Evolutionary conservation across 768 basidiomycete genomes (phyloP).

Genomic region (Pleurotus cornucopiae): DNA sequence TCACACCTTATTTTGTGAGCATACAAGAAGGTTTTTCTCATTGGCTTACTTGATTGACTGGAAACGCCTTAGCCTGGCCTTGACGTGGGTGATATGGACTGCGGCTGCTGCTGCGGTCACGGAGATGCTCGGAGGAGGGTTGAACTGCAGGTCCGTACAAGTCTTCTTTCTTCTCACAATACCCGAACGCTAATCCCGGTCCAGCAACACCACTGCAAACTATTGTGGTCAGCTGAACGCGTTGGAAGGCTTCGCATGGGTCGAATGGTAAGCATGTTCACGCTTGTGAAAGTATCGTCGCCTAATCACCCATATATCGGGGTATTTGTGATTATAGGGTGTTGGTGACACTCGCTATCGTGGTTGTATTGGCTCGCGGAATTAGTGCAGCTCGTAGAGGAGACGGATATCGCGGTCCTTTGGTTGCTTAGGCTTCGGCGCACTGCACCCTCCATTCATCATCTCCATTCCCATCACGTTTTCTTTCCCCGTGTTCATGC

Average conservation of each 20-base stretch:
- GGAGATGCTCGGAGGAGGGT: slow-evolving; percentile 56
- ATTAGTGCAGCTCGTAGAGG: slow-evolving; percentile 58
- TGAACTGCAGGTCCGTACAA: slow-evolving; percentile 57
- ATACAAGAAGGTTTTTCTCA: background rate
- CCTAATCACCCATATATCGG: background rate
- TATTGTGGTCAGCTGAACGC: slow-evolving; percentile 81
- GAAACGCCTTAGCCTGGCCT: slow-evolving; percentile 38
- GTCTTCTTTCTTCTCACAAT: background rate
- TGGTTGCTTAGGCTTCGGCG: slow-evolving; percentile 25
- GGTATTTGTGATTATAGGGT: slow-evolving; percentile 39
- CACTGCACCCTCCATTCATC: too few species aligned
- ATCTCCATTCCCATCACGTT: too few species aligned
- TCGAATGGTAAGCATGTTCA: slow-evolving; percentile 51
- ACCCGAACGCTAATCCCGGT: background rate
- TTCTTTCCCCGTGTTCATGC: too few species aligned
- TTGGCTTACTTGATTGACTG: background rate
- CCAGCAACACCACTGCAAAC: slow-evolving; percentile 33
- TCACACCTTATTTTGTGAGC: slow-evolving; percentile 65
- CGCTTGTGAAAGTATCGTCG: background rate
- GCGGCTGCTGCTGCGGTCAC: slow-evolving; percentile 73
- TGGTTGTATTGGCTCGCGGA: slow-evolving; percentile 58
- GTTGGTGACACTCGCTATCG: slow-evolving; percentile 54
- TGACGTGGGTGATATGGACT: slow-evolving; percentile 83
- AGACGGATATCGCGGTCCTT: slow-evolving; percentile 59
- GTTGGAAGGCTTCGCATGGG: slow-evolving; percentile 71